These are phyloP conservation scores for Neurospora africana DNA, from an alignment of 495 filamentous ascomycete genomes.

Conservation along the genomic window DNA sequence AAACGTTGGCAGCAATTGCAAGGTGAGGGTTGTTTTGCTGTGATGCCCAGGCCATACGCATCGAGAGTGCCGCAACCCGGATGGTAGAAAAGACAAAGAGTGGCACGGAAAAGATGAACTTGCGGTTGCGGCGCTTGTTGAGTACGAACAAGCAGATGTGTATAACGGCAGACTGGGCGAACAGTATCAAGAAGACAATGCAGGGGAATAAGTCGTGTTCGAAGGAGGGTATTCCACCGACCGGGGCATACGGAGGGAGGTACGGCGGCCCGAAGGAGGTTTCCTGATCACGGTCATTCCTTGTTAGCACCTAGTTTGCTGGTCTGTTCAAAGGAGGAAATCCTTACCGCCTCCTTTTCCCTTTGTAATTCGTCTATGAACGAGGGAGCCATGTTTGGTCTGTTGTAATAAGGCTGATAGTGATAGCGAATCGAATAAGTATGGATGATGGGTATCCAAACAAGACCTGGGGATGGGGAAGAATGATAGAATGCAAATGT, in stretches of 20 bases:
- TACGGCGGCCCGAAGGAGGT: constrained; percentile 22
- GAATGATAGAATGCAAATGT: neutral
- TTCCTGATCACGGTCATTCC: neutral
- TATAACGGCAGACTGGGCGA: constrained; percentile 39
- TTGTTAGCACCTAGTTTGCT: neutral
- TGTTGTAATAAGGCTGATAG: neutral
- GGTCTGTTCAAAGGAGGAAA: neutral
- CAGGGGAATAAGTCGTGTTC: constrained; percentile 52
- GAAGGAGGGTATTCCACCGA: constrained; percentile 49
- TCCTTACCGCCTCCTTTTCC: neutral
- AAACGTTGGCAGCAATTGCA: constrained; percentile 61
- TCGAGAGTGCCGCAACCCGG: constrained; percentile 49
- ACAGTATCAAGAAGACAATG: constrained; percentile 57
- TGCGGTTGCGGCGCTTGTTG: constrained; percentile 47
- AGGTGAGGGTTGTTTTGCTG: constrained; percentile 37
- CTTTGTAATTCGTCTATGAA: neutral
- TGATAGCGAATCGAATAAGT: neutral
- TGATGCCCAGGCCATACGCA: constrained; percentile 53
- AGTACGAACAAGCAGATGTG: constrained; percentile 53
- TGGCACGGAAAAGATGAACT: constrained; percentile 58
- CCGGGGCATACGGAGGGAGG: constrained; percentile 25
- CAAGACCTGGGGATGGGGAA: neutral
- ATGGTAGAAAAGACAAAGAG: constrained; percentile 70
- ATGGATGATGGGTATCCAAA: neutral
- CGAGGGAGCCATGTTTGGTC: neutral